Percentiles rank a stretch among this genome's conserved stretches.
phyloP scores from a whole-genome alignment of 148 eudicot species.

The Cornus suecica region DNA sequence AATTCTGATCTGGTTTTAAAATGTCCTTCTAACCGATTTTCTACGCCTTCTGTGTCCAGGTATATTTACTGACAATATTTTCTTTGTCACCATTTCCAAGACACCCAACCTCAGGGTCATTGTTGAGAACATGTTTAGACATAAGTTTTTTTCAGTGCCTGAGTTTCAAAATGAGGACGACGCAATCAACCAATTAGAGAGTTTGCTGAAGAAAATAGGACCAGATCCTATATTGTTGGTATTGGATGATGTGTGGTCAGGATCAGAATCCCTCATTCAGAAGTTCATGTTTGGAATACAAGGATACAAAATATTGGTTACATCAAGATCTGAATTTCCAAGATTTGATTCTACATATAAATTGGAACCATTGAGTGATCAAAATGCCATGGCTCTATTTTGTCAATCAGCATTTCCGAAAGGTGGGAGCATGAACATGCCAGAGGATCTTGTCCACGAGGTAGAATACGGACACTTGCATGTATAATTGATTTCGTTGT shows the following conservation, averaged over 20 bases:
- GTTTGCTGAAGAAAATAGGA: too few relatives aligned
- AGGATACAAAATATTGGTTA: slow-evolving; percentile 29
- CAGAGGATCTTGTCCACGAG: slow-evolving; percentile 22
- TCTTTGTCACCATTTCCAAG: slow-evolving; percentile 31
- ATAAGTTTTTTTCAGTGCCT: slow-evolving; percentile 1
- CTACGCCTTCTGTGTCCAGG: slow-evolving; percentile 13
- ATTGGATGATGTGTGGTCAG: slow-evolving; percentile 39
- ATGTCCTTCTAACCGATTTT: background rate
- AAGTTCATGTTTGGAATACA: slow-evolving; percentile 14
- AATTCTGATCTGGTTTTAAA: background rate
- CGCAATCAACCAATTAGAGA: slow-evolving; percentile 26
- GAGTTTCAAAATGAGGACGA: slow-evolving; percentile 30
- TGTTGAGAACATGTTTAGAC: slow-evolving; percentile 15
- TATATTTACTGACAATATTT: slow-evolving; percentile 24
- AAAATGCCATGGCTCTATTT: slow-evolving; percentile 32
- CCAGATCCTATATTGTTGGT: slow-evolving; percentile 28
- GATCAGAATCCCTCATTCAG: slow-evolving; percentile 21
- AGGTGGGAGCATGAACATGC: slow-evolving; percentile 13
- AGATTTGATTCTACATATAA: slow-evolving; percentile 16
- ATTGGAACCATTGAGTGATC: slow-evolving; percentile 18
- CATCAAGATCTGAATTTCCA: slow-evolving; percentile 28
- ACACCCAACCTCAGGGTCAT: slow-evolving; percentile 19
- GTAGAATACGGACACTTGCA: background rate
- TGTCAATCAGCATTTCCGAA: slow-evolving; percentile 22
- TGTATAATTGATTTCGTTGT: background rate